Base-by-base conservation (phyloP, 1,284 basidiomycete genomes). In the Mycena sp. region DNA sequence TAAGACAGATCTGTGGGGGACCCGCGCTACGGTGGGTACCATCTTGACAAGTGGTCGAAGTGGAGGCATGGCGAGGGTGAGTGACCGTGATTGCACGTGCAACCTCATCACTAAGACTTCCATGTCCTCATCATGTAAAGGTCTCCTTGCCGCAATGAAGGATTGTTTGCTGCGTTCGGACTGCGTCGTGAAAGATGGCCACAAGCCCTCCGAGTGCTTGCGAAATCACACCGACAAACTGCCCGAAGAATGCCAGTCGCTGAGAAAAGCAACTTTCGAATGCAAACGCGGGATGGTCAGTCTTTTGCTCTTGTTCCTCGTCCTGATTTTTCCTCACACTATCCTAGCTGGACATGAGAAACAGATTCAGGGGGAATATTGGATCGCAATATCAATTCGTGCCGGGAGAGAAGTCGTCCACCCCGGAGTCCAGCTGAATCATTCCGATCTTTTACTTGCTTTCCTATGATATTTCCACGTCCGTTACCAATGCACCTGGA, bases 261-360 rank as follows among this genome's bases (percentile, higher is more conserved):
- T 95, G 56, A 83, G 93, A 53, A 87, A 86, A 73, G 92, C 93
- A 5, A 89, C 90, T 2, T 94, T 91, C 70, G 92, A 95, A 70
- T 95, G 93, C 78, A 95, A 95, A 76, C 84, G 93, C 63, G 91
- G 91, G 40, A 91, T 95, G 91, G 93, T 94, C 61, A 63, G 90
- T 81, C 25, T 16, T 26, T n/a, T 30, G 17, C 3, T 7, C 40
- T 53, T 51, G n/a, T 28, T 23, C 48, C 43, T n/a, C n/a, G n/a
- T n/a, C 43, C 16, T 30, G 26, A 37, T 25, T 35, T 6, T n/a
- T 41, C 12, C 37, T 57, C 12, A 60, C 35, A 10, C 56, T 43
- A 2, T 35, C 44, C n/a, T 57, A 94, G 91, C 77, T 93, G 66
- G 91, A 93, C 71, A 94, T 94, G 92, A 83, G 92, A 65, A 93